Base-by-base conservation (phyloP, 1,139 yeast genomes). In the Geotrichum histeridarum region DNA sequence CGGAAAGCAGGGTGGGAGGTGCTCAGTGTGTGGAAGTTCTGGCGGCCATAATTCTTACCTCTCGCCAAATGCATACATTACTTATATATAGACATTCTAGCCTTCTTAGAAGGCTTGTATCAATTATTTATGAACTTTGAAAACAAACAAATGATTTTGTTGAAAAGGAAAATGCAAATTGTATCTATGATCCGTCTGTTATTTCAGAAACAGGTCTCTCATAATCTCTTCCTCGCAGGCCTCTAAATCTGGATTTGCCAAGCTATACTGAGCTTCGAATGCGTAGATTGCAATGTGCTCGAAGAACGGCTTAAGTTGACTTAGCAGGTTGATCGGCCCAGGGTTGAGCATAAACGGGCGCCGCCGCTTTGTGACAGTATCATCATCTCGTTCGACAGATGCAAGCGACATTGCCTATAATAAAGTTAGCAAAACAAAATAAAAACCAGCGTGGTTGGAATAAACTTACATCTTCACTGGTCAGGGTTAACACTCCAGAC, bases 1-100 rank as follows among this genome's bases (percentile, higher is more conserved):
- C 75, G 96, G 54, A 87, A 86, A 63, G 96, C 97, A 0, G 98
- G 98, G 0, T 89, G 97, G 96, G 99, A 93, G 69, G 93, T 86
- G n/a, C 73, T 93, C 39, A 80, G 88, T 57, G 84, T 93, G 12
- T 67, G 66, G 61, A 59, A 68, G 42, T 71, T 73, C 48, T 37
- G 43, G 43, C 4, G 39, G 39, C 37, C 36, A 12, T 49, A 50
- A 22, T 22, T 5, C 27, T 5, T 3, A 22, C 27, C 27, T 22
- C 27, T 22, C 27, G 27, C 27, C 27, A 22, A 22, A 22, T 22
- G 27, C 27, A 22, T 22, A 3, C 27, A 3, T 22, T 3, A 22
- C 27, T 3, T 22, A 22, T 3, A 22, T 22, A 22, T 3, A 22
- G 27, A 5, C 27, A 22, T 3, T 22, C 27, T n/a, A n/a, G n/a